Conservation (phyloP, 202 grass and related monocot species). For the Zizania palustris region DNA sequence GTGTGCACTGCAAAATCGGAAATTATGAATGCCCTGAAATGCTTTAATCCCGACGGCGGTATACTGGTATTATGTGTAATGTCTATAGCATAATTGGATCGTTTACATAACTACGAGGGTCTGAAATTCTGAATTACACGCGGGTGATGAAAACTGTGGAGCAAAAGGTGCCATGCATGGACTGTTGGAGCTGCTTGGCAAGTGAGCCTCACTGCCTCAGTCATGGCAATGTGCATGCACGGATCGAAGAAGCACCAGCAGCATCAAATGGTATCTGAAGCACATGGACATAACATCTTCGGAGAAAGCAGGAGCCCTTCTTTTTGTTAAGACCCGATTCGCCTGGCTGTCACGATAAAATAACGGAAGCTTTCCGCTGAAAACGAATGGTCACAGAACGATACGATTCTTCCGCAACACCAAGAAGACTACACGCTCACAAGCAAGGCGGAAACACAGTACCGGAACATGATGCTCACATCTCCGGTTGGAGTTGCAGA, state of each 20-base stretch:
- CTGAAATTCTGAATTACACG: too few species aligned
- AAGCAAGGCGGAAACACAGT: neutral
- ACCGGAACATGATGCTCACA: constrained; percentile 30
- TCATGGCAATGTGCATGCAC: neutral
- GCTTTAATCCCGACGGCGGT: neutral
- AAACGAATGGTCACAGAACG: neutral
- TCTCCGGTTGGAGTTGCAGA: constrained; percentile 14
- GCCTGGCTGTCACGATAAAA: constrained; percentile 1
- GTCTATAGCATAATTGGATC: too few species aligned
- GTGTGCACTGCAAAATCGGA: too few species aligned
- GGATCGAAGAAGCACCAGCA: neutral
- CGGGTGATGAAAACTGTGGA: neutral
- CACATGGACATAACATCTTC: constrained; percentile 2
- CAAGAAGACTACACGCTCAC: constrained; percentile 20
- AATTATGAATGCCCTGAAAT: neutral
- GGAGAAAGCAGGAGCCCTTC: neutral
- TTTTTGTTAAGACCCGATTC: neutral
- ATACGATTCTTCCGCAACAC: constrained; percentile 29
- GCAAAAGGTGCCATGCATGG: neutral
- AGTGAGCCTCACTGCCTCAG: neutral
- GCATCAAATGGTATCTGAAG: neutral
- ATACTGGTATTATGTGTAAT: neutral
- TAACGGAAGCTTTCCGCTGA: neutral
- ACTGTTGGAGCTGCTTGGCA: neutral
- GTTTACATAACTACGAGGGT: too few species aligned